phyloP scores from a whole-genome alignment of 2,329 filamentous ascomycete species.

The Arthrobotrys sinensis region DNA sequence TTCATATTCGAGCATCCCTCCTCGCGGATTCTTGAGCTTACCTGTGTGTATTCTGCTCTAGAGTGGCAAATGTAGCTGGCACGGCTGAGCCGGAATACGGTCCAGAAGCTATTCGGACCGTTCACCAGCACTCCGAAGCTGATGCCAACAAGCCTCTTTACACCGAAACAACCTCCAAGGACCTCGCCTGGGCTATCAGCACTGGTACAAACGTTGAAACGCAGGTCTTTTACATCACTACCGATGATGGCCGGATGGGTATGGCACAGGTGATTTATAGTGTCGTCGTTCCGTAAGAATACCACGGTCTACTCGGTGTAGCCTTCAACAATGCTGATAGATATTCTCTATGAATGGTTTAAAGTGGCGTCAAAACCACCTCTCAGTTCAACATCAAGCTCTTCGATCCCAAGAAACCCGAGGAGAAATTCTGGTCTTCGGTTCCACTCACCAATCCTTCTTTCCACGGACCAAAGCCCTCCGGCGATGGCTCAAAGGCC shows the following conservation, averaged over 20 bases:
- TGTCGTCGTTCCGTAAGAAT: constrained; percentile 77
- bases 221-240: constrained; percentile 90
- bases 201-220: constrained; percentile 93
- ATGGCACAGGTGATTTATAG: constrained; percentile 96
- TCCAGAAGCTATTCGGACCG: constrained; percentile 85
- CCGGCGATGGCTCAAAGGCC: constrained; percentile 88
- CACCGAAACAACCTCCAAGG: constrained; percentile 82
- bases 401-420: constrained; percentile 77
- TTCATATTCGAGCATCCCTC: background rate
- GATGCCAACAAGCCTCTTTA: constrained; percentile 68
- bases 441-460: constrained; percentile 83
- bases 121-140: constrained; percentile 79
- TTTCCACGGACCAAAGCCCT: constrained; percentile 86
- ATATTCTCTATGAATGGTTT: background rate
- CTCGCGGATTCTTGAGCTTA: constrained; percentile 16
- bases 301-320: background rate
- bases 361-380: constrained; percentile 88
- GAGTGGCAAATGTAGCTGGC: constrained; percentile 85
- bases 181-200: constrained; percentile 84
- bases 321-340: constrained; percentile 2
- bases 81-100: constrained; percentile 98
- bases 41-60: constrained; percentile 64
- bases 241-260: constrained; percentile 81
- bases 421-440: constrained; percentile 84
- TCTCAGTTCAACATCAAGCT: constrained; percentile 96